Evolutionary conservation across 208 protist species (phyloP).

Genomic region (Trypanosoma brucei): DNA sequence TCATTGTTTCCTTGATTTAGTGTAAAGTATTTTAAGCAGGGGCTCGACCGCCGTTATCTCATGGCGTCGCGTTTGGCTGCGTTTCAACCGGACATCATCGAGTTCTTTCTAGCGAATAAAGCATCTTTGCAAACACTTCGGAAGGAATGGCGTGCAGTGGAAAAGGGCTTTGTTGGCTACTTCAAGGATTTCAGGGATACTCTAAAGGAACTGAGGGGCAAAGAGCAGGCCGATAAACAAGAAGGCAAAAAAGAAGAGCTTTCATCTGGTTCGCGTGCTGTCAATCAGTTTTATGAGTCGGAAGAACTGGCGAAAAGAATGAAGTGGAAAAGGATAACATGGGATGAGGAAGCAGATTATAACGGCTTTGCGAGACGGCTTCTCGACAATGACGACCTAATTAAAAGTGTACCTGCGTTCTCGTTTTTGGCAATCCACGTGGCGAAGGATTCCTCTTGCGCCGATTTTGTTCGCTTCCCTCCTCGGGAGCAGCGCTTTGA

Average conservation of each 20-base stretch:
- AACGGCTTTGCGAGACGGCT: conserved; percentile 75
- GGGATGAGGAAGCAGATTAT: conserved; percentile 89
- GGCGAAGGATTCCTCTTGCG: conserved; percentile 59
- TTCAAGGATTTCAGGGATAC: conserved; percentile 47
- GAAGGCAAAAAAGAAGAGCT: conserved; percentile 15
- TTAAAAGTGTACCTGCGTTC: conserved; percentile 77
- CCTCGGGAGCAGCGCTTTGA: conserved; percentile 37
- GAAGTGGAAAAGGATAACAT: conserved; percentile 92
- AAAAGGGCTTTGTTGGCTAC: conserved; percentile 81
- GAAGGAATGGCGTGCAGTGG: conserved; percentile 52
- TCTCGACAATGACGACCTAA: conserved; percentile 80
- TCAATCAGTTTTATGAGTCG: conserved; percentile 88
- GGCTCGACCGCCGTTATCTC: neutral
- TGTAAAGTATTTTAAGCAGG: too few species aligned
- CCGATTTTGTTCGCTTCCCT: conserved; percentile 44
- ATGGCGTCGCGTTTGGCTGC: conserved; percentile 9
- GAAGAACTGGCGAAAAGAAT: conserved; percentile 86
- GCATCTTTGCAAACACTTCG: conserved; percentile 28
- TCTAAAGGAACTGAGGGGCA: conserved; percentile 21
- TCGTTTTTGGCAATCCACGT: conserved; percentile 89
- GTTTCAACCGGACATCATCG: conserved; percentile 72
- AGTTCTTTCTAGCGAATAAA: conserved; percentile 53
- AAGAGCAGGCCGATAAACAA: conserved; percentile 18
- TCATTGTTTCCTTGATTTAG: too few species aligned
- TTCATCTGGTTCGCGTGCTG: conserved; percentile 24